These are phyloP conservation scores for Corylus avellana DNA, from an alignment of 306 rosid species.

Conservation along the genomic window DNA sequence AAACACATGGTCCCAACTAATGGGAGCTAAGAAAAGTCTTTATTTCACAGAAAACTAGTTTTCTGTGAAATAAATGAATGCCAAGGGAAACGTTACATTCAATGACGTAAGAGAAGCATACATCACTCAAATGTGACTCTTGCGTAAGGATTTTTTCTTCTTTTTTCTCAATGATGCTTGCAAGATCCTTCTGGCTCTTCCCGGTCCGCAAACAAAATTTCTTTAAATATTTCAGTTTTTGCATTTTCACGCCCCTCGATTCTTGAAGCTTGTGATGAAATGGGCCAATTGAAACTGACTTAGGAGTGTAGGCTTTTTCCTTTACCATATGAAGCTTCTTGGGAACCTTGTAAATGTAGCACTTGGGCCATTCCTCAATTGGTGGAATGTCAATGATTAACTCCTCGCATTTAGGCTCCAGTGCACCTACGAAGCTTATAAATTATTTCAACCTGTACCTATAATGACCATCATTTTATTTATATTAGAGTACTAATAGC, in stretches of 20 bases:
- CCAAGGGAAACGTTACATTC: too few species aligned
- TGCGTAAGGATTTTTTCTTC: neutral
- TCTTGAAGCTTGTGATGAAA: constrained; percentile 9
- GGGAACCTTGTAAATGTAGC: constrained; percentile 30
- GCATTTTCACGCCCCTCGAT: neutral
- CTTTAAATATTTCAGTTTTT: neutral
- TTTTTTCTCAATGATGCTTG: neutral
- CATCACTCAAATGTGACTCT: too few species aligned
- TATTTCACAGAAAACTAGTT: too few species aligned
- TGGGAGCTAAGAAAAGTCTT: too few species aligned
- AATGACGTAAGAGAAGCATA: too few species aligned
- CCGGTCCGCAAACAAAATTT: neutral
- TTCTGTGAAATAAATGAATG: too few species aligned
- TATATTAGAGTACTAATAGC: too few species aligned
- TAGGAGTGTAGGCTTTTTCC: constrained; percentile 24
- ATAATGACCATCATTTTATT: too few species aligned
- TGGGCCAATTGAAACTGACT: constrained; percentile 25
- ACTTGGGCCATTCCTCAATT: neutral
- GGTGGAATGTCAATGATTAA: neutral
- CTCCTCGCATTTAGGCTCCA: neutral
- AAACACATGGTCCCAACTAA: too few species aligned
- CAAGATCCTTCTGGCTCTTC: neutral
- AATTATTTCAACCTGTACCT: neutral
- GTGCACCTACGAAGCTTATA: too few species aligned
- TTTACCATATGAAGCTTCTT: constrained; percentile 24